A percentile compares a stretch with the other conserved stretches of the same genome.
Conservation (phyloP, 2,329 filamentous ascomycete species). For the Epichloe baconii region DNA sequence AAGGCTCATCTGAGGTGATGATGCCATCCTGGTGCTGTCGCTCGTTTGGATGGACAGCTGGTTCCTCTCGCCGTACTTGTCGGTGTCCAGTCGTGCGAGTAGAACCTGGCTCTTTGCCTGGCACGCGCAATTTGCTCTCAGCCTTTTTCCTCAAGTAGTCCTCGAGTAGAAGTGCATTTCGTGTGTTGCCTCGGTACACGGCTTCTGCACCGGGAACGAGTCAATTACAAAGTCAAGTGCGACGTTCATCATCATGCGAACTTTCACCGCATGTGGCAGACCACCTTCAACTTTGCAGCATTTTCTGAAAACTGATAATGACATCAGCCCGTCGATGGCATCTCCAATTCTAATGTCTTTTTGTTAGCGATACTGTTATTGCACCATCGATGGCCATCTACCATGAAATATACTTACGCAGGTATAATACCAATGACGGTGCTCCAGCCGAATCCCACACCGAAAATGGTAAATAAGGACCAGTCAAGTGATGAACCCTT, state of each 20-base stretch:
- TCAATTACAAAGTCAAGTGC: conserved; percentile 57
- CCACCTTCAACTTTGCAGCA: conserved; percentile 67
- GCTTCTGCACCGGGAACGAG: conserved; percentile 62
- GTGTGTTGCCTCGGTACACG: conserved; percentile 60
- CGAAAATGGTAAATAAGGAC: conserved; percentile 67
- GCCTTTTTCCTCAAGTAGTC: conserved; percentile 56
- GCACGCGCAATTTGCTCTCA: conserved; percentile 37
- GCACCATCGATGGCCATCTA: not conserved
- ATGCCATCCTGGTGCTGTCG: not conserved
- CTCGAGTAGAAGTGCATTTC: conserved; percentile 59
- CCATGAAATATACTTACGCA: conserved; percentile 42
- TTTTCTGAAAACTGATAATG: conserved; percentile 59
- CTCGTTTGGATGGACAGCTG: not conserved
- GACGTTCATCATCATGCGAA: conserved; percentile 73
- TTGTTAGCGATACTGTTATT: not conserved
- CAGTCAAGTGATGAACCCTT: conserved; percentile 73
- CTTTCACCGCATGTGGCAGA: conserved; percentile 46
- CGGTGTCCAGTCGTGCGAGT: conserved; percentile 39
- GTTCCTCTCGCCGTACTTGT: conserved; percentile 17
- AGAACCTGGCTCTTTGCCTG: conserved; percentile 31
- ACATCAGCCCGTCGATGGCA: conserved; percentile 57
- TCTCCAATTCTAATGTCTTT: conserved; percentile 54
- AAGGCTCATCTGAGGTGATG: not conserved
- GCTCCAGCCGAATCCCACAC: conserved; percentile 79
- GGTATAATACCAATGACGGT: conserved; percentile 77